phyloP scores from a whole-genome alignment of 495 filamentous ascomycete species.

The Penicillium fimorum region DNA sequence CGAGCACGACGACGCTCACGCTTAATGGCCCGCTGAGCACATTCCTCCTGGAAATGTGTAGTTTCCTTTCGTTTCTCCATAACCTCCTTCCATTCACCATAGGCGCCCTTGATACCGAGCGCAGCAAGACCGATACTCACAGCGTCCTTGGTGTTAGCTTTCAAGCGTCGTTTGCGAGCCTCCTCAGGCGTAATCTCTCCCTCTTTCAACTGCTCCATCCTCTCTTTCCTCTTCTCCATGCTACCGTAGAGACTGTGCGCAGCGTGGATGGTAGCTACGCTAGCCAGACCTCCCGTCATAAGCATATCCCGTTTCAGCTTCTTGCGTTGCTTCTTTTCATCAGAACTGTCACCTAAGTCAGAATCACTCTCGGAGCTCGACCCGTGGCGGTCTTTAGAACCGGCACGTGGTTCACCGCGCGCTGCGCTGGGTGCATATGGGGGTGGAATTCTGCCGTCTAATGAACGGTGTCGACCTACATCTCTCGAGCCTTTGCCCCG shows the following conservation, averaged over 20 bases:
- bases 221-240: slow-evolving; percentile 69
- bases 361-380: slow-evolving; percentile 48
- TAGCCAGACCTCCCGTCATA: slow-evolving; percentile 77
- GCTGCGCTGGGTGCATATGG: slow-evolving; percentile 21
- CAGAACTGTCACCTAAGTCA: slow-evolving; percentile 70
- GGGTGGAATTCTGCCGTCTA: slow-evolving; percentile 18
- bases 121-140: slow-evolving; percentile 81
- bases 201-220: slow-evolving; percentile 67
- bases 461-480: slow-evolving; percentile 45
- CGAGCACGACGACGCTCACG: slow-evolving; percentile 21
- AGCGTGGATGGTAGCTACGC: slow-evolving; percentile 86
- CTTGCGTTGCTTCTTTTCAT: slow-evolving; percentile 70
- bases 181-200: slow-evolving; percentile 72
- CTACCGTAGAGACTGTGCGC: slow-evolving; percentile 75
- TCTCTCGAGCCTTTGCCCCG: slow-evolving; percentile 51
- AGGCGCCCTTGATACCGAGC: slow-evolving; percentile 79
- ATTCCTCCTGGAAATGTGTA: slow-evolving; percentile 51
- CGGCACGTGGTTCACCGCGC: slow-evolving; percentile 10
- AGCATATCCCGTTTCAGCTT: slow-evolving; percentile 84
- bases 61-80: slow-evolving; percentile 58
- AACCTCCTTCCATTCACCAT: slow-evolving; percentile 70
- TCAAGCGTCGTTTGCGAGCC: slow-evolving; percentile 70
- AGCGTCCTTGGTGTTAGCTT: slow-evolving; percentile 70
- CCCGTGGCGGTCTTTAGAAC: slow-evolving; percentile 3
- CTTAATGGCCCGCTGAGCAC: slow-evolving; percentile 39